Evolutionary conservation across 83 land plant genomes (phyloP).

Genomic region (Picea engelmannii): DNA sequence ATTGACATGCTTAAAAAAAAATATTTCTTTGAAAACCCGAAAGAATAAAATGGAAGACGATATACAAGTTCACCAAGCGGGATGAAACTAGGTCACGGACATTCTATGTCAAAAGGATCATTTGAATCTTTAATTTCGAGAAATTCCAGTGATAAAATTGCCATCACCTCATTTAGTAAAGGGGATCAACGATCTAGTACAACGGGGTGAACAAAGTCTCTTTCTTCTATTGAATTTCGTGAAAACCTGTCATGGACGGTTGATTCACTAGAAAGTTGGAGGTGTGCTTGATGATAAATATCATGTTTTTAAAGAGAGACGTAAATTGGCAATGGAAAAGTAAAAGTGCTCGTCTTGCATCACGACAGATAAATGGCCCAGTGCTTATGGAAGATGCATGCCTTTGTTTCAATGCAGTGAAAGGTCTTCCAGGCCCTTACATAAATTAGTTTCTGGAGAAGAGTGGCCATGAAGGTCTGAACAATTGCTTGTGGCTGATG

Average conservation of each 20-base stretch:
- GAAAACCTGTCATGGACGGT: background rate
- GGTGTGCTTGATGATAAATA: slow-evolving; percentile 74
- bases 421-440: slow-evolving; percentile 5
- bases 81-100: slow-evolving; percentile 23
- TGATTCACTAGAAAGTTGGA: slow-evolving; percentile 14
- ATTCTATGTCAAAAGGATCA: slow-evolving; percentile 59
- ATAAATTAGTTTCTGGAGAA: slow-evolving; percentile 97
- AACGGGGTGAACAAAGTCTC: background rate
- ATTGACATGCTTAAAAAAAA: slow-evolving; percentile 50
- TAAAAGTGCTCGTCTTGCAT: too few species aligned
- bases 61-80: slow-evolving; percentile 27
- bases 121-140: slow-evolving; percentile 75
- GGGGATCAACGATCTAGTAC: slow-evolving; percentile 22
- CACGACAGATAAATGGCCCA: too few species aligned
- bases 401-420: too few species aligned
- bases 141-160: slow-evolving; percentile 72
- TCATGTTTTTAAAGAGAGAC: slow-evolving; percentile 87
- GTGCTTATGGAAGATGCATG: too few species aligned
- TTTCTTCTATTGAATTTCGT: background rate
- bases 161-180: slow-evolving; percentile 68
- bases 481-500: slow-evolving; percentile 94
- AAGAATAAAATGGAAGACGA: slow-evolving; percentile 49
- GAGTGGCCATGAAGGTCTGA: slow-evolving; percentile 96
- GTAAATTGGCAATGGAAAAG: slow-evolving; percentile 73
- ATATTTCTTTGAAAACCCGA: slow-evolving; percentile 62